These are phyloP conservation scores for Sanghuangporus weigelae DNA, from an alignment of 1,284 basidiomycete genomes.

Conservation along the genomic window DNA sequence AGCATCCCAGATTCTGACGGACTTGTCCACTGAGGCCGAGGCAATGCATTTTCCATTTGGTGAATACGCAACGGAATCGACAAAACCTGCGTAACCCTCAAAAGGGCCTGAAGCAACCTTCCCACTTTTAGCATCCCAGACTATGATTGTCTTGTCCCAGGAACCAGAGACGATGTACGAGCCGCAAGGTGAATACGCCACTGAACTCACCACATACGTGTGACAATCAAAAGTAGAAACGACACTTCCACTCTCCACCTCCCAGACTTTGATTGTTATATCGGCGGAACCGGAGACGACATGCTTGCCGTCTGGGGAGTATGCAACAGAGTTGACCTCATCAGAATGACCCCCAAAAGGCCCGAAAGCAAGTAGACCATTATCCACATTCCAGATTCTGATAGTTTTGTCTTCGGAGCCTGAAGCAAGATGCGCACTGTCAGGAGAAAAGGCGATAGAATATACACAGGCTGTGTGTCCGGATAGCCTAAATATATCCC, in stretches of 20 bases:
- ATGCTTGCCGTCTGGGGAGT: background rate
- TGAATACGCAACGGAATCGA: background rate
- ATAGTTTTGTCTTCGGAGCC: background rate
- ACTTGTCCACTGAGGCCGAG: background rate
- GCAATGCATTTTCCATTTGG: background rate
- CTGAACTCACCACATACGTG: too few species aligned
- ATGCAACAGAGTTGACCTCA: background rate
- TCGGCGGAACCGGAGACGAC: background rate
- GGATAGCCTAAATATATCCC: background rate
- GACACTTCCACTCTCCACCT: background rate
- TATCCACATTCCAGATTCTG: background rate
- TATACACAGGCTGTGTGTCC: background rate
- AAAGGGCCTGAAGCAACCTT: background rate
- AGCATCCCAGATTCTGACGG: background rate
- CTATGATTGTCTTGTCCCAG: too few species aligned
- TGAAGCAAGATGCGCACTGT: background rate
- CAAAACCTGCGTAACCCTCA: background rate
- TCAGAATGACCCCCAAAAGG: background rate
- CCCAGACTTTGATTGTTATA: background rate
- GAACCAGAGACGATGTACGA: too few species aligned
- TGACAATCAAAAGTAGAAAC: too few species aligned
- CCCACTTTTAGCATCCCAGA: too few species aligned
- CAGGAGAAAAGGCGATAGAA: background rate
- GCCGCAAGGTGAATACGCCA: too few species aligned
- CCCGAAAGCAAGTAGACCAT: background rate